Percentiles rank a stretch among this genome's conserved stretches.
phyloP scores from a whole-genome alignment of 495 filamentous ascomycete species.

The Pyrenula aspistea region DNA sequence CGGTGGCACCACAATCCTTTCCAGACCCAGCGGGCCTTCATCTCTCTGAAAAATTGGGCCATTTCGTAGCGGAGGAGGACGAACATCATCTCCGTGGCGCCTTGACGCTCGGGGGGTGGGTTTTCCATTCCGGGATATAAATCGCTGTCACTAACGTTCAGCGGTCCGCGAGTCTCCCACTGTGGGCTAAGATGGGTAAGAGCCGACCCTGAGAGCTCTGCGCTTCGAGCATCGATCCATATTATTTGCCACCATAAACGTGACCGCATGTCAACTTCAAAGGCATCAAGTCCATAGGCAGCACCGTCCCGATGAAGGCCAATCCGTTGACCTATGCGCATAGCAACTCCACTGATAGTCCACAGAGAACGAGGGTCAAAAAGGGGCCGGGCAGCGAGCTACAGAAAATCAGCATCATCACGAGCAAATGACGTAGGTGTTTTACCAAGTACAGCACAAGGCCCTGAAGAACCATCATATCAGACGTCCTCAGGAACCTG shows the following conservation, averaged over 20 bases:
- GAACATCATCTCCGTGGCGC: slow-evolving; percentile 70
- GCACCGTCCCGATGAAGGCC: slow-evolving; percentile 33
- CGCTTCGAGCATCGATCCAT: slow-evolving; percentile 20
- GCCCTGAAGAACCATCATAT: slow-evolving; percentile 31
- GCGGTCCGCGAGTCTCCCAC: slow-evolving; percentile 51
- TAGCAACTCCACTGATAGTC: slow-evolving; percentile 27
- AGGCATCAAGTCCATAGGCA: slow-evolving; percentile 20
- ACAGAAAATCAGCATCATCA: not conserved
- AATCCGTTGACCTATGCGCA: slow-evolving; percentile 30
- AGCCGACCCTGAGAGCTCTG: slow-evolving; percentile 17
- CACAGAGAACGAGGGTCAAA: slow-evolving; percentile 29
- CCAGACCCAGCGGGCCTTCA: not conserved
- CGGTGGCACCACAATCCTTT: slow-evolving; percentile 5
- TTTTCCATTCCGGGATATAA: slow-evolving; percentile 47
- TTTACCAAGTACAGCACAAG: slow-evolving; percentile 30
- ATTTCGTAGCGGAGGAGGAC: slow-evolving; percentile 50
- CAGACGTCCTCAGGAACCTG: slow-evolving; percentile 30
- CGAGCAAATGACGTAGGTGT: not conserved
- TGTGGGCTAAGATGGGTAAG: not conserved
- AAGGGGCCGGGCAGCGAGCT: slow-evolving; percentile 19
- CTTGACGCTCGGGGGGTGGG: slow-evolving; percentile 41
- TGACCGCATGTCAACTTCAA: slow-evolving; percentile 34
- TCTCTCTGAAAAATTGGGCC: slow-evolving; percentile 12
- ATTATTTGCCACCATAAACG: slow-evolving; percentile 28
- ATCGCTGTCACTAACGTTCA: slow-evolving; percentile 70